Evolutionary conservation across 352 stramenopile genomes (phyloP).

Genomic region (Phytophthora macrochlamydospora): DNA sequence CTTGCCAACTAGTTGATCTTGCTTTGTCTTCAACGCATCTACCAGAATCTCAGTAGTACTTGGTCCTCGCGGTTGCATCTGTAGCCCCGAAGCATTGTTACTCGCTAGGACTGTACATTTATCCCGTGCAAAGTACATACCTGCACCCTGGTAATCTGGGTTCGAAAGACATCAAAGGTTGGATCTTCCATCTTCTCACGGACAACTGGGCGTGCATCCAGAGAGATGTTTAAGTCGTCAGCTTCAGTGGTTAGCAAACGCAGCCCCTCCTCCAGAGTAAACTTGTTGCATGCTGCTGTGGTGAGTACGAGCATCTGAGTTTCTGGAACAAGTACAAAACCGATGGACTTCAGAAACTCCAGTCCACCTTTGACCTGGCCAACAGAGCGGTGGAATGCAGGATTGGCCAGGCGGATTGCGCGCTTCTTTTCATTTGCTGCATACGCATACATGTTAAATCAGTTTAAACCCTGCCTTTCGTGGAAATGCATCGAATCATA

Average conservation of each 20-base stretch:
- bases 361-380: conserved; percentile 70
- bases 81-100: conserved; percentile 6
- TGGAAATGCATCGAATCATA: conserved; percentile 19
- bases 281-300: conserved; percentile 26
- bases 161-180: conserved; percentile 82
- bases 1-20: conserved; percentile 65
- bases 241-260: conserved; percentile 74
- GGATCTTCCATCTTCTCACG: conserved; percentile 39
- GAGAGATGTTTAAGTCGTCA: conserved; percentile 72
- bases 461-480: too few species aligned
- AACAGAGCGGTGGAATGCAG: conserved; percentile 73
- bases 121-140: conserved; percentile 21
- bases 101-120: neutral
- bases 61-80: conserved; percentile 81
- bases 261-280: conserved; percentile 53
- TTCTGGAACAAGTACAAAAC: conserved; percentile 61
- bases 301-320: conserved; percentile 53
- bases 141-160: conserved; percentile 85
- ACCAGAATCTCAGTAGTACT: conserved; percentile 83
- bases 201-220: conserved; percentile 51
- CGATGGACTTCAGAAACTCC: conserved; percentile 71
- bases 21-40: conserved; percentile 75
- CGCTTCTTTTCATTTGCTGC: conserved; percentile 84
- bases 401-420: conserved; percentile 80
- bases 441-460: neutral